A percentile compares a stretch with the other conserved stretches of the same genome.
Evolutionary conservation across 805 yeast species (phyloP).

Genomic region (Groenewaldozyma salmanticensis): DNA sequence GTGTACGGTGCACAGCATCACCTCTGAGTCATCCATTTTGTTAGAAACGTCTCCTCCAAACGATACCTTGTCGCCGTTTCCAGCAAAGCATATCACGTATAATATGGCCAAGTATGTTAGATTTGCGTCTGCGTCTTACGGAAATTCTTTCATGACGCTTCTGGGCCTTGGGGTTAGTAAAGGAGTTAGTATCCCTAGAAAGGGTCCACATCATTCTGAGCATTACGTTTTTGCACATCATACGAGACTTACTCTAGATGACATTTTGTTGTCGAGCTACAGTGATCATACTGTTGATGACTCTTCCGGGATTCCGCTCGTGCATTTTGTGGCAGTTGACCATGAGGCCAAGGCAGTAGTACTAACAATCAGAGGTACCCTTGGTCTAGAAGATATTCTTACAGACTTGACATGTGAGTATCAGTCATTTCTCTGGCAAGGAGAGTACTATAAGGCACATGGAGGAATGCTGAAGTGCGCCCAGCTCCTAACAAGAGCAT

Average conservation of each 20-base stretch:
- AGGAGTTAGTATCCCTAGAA: slow-evolving; percentile 1
- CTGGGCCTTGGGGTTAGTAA: slow-evolving; percentile 19
- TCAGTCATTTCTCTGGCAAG: slow-evolving; percentile 23
- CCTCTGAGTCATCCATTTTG: slow-evolving; percentile 2
- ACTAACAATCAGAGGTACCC: slow-evolving; percentile 26
- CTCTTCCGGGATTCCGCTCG: slow-evolving; percentile 24
- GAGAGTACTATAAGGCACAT: slow-evolving; percentile 22
- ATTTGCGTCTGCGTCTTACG: slow-evolving; percentile 28
- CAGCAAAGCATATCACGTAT: slow-evolving; percentile 21
- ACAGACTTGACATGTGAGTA: slow-evolving; percentile 27
- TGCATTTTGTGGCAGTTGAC: slow-evolving; percentile 25
- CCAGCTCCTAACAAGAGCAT: slow-evolving; percentile 13
- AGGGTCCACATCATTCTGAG: slow-evolving; percentile 21
- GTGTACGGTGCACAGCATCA: slow-evolving; percentile 2
- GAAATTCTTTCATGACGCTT: slow-evolving; percentile 26
- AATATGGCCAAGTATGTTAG: slow-evolving; percentile 25
- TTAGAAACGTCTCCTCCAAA: background rate
- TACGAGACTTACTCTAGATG: slow-evolving; percentile 21
- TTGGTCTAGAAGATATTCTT: slow-evolving; percentile 26
- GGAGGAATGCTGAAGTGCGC: slow-evolving; percentile 27
- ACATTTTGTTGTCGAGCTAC: slow-evolving; percentile 25
- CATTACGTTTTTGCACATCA: slow-evolving; percentile 27
- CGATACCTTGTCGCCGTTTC: slow-evolving; percentile 9
- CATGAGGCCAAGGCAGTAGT: slow-evolving; percentile 25
- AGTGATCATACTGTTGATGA: slow-evolving; percentile 18